A percentile compares a stretch with the other conserved stretches of the same genome.
Evolutionary conservation across 331 rosid genomes (phyloP).

Genomic region (Acacia concinna): DNA sequence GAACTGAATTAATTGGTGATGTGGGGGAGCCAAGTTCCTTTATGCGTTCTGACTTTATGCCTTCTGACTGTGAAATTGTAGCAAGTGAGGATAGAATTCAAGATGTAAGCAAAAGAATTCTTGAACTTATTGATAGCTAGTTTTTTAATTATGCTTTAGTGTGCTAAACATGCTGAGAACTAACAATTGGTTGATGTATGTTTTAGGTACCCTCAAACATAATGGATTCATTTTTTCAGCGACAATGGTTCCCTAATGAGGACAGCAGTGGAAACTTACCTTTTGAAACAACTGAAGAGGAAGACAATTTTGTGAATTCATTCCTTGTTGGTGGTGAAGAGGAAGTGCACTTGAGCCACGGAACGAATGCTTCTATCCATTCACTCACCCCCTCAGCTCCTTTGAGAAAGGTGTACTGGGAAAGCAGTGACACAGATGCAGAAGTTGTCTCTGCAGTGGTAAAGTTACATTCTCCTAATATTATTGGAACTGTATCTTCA

Average conservation of each 20-base stretch:
- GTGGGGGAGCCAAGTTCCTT: slow-evolving; percentile 27
- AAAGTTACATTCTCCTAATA: slow-evolving; percentile 10
- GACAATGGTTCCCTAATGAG: too few relatives aligned
- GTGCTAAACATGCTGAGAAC: background rate
- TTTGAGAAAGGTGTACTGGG: background rate
- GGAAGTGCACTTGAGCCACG: background rate
- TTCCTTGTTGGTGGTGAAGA: background rate
- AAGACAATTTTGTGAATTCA: background rate
- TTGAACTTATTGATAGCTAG: background rate
- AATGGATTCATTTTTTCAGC: background rate
- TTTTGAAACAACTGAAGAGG: slow-evolving; percentile 25
- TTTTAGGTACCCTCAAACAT: slow-evolving; percentile 2
- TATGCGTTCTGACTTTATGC: background rate
- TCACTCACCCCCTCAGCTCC: background rate
- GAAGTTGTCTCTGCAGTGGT: slow-evolving; percentile 37
- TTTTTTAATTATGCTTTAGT: background rate
- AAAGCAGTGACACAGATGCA: slow-evolving; percentile 31
- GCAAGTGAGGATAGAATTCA: background rate
- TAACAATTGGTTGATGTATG: slow-evolving; percentile 8
- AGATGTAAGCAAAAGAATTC: slow-evolving; percentile 35
- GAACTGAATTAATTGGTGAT: background rate
- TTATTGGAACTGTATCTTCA: slow-evolving; percentile 7
- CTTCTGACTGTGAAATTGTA: slow-evolving; percentile 6
- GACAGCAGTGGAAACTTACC: background rate
- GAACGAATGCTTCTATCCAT: background rate